phyloP scores from a whole-genome alignment of 176 grass and related monocot species.

The Phragmites australis region DNA sequence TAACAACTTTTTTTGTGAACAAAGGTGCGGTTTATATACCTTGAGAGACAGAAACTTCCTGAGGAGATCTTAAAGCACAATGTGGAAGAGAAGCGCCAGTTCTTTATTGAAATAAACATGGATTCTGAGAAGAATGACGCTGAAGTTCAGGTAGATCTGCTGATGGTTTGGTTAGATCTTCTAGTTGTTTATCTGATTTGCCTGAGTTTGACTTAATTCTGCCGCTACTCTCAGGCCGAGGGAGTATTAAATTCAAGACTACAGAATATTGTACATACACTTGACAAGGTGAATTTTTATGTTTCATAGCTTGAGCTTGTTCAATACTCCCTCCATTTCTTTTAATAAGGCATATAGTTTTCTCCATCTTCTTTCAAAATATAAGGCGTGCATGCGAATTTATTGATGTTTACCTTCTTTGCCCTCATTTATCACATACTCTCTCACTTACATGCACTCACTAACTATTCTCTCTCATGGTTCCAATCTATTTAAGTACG shows the following conservation, averaged over 20 bases:
- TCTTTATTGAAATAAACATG: slow-evolving; percentile 84
- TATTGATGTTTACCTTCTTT: too few relatives aligned
- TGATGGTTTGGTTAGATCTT: slow-evolving; percentile 22
- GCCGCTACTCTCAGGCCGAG: slow-evolving; percentile 60
- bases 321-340: too few relatives aligned
- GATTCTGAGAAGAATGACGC: slow-evolving; percentile 85
- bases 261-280: slow-evolving; percentile 90
- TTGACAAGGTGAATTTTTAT: slow-evolving; percentile 80
- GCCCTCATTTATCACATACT: too few relatives aligned
- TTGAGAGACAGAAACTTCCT: slow-evolving; percentile 90
- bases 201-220: slow-evolving; percentile 22
- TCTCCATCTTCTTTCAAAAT: too few relatives aligned
- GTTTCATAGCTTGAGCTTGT: slow-evolving; percentile 25
- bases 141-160: slow-evolving; percentile 74
- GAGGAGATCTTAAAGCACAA: slow-evolving; percentile 84
- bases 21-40: slow-evolving; percentile 95
- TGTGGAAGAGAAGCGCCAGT: slow-evolving; percentile 90
- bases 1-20: slow-evolving; percentile 42
- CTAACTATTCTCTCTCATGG: too few relatives aligned
- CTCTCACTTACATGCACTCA: too few relatives aligned
- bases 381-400: too few relatives aligned
- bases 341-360: too few relatives aligned
- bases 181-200: slow-evolving; percentile 24
- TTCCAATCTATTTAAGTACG: too few relatives aligned
- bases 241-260: slow-evolving; percentile 94